These are phyloP conservation scores for Candida patagonica DNA, from an alignment of 805 yeast species.

Conservation along the genomic window DNA sequence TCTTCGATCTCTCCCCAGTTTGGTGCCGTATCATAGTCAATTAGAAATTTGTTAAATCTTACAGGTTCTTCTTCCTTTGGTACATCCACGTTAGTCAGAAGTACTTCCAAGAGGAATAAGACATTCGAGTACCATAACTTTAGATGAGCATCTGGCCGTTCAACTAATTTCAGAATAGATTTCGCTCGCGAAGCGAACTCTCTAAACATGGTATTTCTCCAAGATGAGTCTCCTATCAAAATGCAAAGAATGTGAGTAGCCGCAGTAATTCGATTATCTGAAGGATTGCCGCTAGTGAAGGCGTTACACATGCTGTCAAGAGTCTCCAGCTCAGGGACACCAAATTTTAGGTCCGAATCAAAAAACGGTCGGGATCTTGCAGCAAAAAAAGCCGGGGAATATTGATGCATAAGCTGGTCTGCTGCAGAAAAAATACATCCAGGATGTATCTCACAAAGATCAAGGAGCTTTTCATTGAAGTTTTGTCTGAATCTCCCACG, in stretches of 20 bases:
- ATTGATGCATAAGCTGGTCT: not conserved
- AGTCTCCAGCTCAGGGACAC: not conserved
- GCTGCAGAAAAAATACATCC: constrained; percentile 1
- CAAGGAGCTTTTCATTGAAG: not conserved
- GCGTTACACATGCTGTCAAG: constrained; percentile 2
- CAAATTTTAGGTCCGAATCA: too few relatives aligned
- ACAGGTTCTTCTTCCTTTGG: constrained; percentile 36
- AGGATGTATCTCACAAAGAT: not conserved
- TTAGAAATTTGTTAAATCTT: constrained; percentile 15
- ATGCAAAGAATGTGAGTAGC: constrained; percentile 21
- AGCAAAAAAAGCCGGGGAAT: not conserved
- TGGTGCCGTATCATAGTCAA: constrained; percentile 1
- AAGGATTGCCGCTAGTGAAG: constrained; percentile 1
- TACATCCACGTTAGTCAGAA: constrained; percentile 42
- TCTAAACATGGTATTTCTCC: constrained; percentile 11
- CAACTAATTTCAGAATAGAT: constrained; percentile 10
- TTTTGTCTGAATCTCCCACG: not conserved
- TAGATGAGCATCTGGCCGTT: constrained; percentile 17
- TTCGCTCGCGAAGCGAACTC: constrained; percentile 11
- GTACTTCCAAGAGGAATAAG: constrained; percentile 41
- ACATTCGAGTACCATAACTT: constrained; percentile 48
- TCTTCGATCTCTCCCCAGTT: not conserved
- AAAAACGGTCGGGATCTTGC: too few relatives aligned
- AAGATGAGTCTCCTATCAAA: constrained; percentile 15
- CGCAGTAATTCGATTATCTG: constrained; percentile 11